Evolutionary conservation across 2,329 filamentous ascomycete species (phyloP).

Genomic region (Phaeosphaeria sp.): DNA sequence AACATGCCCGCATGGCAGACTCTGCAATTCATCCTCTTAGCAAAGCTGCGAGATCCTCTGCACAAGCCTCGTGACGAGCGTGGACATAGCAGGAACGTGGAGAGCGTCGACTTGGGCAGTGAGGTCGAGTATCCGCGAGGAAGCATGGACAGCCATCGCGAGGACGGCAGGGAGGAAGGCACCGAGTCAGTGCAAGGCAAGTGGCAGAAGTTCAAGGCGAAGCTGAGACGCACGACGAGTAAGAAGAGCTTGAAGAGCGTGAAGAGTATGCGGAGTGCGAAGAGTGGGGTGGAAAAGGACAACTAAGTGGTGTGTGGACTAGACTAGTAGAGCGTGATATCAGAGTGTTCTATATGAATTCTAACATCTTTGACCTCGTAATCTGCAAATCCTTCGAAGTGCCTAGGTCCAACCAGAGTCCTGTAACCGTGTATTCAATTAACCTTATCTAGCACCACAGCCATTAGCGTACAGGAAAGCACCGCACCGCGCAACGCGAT

Average conservation of each 20-base stretch:
- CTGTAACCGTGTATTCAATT: too few species aligned
- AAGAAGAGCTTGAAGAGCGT: conserved; percentile 43
- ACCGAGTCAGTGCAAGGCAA: conserved; percentile 33
- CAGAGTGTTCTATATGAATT: too few species aligned
- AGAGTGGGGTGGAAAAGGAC: conserved; percentile 15
- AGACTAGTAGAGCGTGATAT: too few species aligned
- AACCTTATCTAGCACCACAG: too few species aligned
- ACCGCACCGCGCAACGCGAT: too few species aligned
- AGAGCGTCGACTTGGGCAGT: conserved; percentile 34
- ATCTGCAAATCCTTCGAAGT: too few species aligned
- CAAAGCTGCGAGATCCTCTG: neutral
- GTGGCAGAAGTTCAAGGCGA: conserved; percentile 46
- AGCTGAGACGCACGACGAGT: conserved; percentile 41
- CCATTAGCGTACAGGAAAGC: too few species aligned
- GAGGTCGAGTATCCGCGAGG: conserved; percentile 26
- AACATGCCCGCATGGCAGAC: conserved; percentile 46
- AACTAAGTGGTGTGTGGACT: neutral
- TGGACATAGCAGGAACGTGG: conserved; percentile 17
- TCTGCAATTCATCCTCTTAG: conserved; percentile 41
- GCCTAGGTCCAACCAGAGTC: too few species aligned
- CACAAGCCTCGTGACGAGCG: conserved; percentile 1
- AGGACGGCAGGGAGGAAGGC: conserved; percentile 18
- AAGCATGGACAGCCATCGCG: conserved; percentile 27
- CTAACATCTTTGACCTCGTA: too few species aligned
- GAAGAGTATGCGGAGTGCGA: conserved; percentile 40